Evolutionary conservation across 2,329 filamentous ascomycete genomes (phyloP), one percentile per base, ranked within the genome.

Genomic region (Aureobasidium pullulans): DNA sequence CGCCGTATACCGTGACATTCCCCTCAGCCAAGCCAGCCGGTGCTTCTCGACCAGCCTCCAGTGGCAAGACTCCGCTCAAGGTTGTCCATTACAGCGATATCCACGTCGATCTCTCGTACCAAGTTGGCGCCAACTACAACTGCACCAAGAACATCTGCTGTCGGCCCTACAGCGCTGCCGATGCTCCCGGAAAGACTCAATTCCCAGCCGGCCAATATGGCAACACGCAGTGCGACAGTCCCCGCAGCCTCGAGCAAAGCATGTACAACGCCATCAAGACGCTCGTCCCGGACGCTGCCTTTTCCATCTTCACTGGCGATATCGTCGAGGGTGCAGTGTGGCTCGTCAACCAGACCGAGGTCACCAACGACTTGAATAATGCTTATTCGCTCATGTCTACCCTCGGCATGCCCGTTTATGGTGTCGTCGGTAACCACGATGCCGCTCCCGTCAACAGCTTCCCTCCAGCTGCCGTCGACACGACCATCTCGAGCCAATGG

Each of bases 71-170:
- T 5, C 78, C 81, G 6, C 66, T 84, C 63, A 77, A 79, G 63
- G 73, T 85, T 4, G 80, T 84, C 28, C 83, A 85, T 65, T 81
- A 81, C 67, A 83, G 80, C 11, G 83, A 85, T 63, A 81, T 83
- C 43, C 83, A 85, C 60, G 71, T 85, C 57, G 82, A 85, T 62
- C 77, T 76, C 6, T 72, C 76, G 10, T 85, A 85, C 66, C 75
- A 76, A 28, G 69, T 75, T 2, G 83, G 82, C 0, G 74, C 80
- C 6, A 83, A 75, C 65, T 75, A 78, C 23, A 74, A 82, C 61
- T 85, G 83, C 69, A 76, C 76, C 31, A 82, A 83, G 66, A 81
- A 80, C 1, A 81, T 84, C 59, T 85, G 83, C 69, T 85, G 83
- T 69, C 77, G 82, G 66, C 69, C 76, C 1, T 84, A 81, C 63